Percentiles rank a stretch among this genome's conserved stretches.
phyloP scores from a whole-genome alignment of 805 yeast genomes.

The Teunomyces kruisii region DNA sequence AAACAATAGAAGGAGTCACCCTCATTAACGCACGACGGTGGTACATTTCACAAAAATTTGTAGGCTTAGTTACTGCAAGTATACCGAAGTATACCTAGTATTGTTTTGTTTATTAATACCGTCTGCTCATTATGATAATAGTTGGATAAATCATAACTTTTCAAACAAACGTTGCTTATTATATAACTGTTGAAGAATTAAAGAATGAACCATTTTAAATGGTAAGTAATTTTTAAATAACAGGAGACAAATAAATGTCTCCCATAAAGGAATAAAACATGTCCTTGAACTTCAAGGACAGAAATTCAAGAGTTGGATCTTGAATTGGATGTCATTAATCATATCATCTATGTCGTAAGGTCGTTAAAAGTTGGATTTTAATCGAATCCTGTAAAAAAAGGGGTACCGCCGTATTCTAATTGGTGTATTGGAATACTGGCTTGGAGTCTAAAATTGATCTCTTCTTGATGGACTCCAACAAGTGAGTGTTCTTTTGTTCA shows the following conservation, averaged over 20 bases:
- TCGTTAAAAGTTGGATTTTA: constrained; percentile 42
- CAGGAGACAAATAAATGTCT: not conserved
- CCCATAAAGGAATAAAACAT: not conserved
- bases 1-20: not conserved
- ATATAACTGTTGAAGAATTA: constrained; percentile 5
- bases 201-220: not conserved
- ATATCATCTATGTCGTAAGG: constrained; percentile 17
- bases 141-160: constrained; percentile 4
- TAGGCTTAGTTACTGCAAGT: not conserved
- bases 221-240: constrained; percentile 7
- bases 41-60: not conserved
- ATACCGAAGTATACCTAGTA: not conserved
- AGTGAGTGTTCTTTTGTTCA: constrained; percentile 28
- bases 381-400: constrained; percentile 14
- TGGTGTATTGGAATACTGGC: constrained; percentile 32
- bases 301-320: constrained; percentile 14
- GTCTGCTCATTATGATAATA: constrained; percentile 2
- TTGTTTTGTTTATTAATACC: not conserved
- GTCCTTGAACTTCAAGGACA: not conserved
- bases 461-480: constrained; percentile 28
- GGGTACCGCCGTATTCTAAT: constrained; percentile 10
- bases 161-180: not conserved
- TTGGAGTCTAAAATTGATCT: constrained; percentile 19
- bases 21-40: not conserved
- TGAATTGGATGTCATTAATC: constrained; percentile 15